Base-by-base conservation (phyloP, 352 stramenopile species). In the Pythium angustatum region DNA sequence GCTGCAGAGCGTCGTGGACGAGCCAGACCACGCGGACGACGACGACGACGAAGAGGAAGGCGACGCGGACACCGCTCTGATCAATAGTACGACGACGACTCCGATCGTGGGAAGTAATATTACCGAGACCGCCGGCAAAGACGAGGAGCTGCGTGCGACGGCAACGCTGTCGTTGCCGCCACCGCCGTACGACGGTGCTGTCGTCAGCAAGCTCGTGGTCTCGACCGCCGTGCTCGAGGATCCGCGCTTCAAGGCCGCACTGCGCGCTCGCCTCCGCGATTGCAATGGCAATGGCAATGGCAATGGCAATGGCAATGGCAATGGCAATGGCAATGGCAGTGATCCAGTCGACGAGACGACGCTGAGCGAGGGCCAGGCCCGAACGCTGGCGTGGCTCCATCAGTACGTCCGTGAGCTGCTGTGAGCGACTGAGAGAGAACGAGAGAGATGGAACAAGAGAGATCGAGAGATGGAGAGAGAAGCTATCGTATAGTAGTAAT, bases 1-100 rank as follows among this genome's bases (percentile, higher is more conserved):
- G 51, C 62, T 92, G 0, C 85, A 90, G 62, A 84, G 79, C 51
- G 77, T 81, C 21, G 69, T 92, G 21, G 78, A 88, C 45, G 68
- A 64, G 3, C 51, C 68, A 2, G 50, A 48, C 21, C 52, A 70
- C 2, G 58, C 77, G 19, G 73, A 85, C 9, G 62, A 77, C 0
- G 67, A 78, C 14, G 62, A 77, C 0, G 67, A 78, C 0, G 48
- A 41, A 1, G 43, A 66, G 5, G 68, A 61, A 12, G 58, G 59
- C 10, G 47, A 58, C 15, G 49, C n/a, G n/a, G n/a, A n/a, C n/a
- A n/a, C n/a, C n/a, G n/a, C n/a, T n/a, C n/a, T n/a, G n/a, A n/a
- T n/a, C n/a, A n/a, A n/a, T n/a, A n/a, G n/a, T n/a, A n/a, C n/a
- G n/a, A n/a, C n/a, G n/a, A n/a, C n/a, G n/a, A n/a, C n/a, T n/a